A percentile compares a stretch with the other conserved stretches of the same genome.
These are phyloP conservation scores for Colletotrichum tanaceti DNA, from an alignment of 2,329 filamentous ascomycete genomes.

Conservation along the genomic window DNA sequence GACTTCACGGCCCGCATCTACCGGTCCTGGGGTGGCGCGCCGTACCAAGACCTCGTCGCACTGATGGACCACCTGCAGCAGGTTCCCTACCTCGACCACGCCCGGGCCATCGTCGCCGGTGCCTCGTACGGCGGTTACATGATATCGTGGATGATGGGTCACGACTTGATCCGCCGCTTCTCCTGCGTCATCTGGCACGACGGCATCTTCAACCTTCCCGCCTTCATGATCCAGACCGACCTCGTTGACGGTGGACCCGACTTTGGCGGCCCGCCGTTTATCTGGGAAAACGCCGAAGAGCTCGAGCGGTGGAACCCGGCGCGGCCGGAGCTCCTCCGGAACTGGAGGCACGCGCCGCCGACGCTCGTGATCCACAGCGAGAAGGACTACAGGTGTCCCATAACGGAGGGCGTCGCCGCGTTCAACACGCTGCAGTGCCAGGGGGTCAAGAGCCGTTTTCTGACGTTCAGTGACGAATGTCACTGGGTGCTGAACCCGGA, in stretches of 20 bases:
- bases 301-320: slow-evolving; percentile 65
- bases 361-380: slow-evolving; percentile 80
- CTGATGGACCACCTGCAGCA: slow-evolving; percentile 63
- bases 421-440: slow-evolving; percentile 79
- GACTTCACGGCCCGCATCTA: slow-evolving; percentile 55
- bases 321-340: slow-evolving; percentile 57
- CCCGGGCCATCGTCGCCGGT: slow-evolving; percentile 64
- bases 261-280: slow-evolving; percentile 57
- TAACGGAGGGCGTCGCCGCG: slow-evolving; percentile 69
- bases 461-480: slow-evolving; percentile 80
- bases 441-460: slow-evolving; percentile 74
- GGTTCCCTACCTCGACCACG: slow-evolving; percentile 65
- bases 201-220: slow-evolving; percentile 53
- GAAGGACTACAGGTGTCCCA: slow-evolving; percentile 69
- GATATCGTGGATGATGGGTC: slow-evolving; percentile 69
- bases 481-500: slow-evolving; percentile 77
- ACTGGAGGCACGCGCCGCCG: slow-evolving; percentile 72
- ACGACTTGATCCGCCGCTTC: slow-evolving; percentile 60
- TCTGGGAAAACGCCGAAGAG: slow-evolving; percentile 59
- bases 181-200: slow-evolving; percentile 60
- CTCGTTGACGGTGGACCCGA: slow-evolving; percentile 43
- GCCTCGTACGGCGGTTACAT: slow-evolving; percentile 70
- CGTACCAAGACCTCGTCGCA: slow-evolving; percentile 66
- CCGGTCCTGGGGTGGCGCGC: slow-evolving; percentile 63
- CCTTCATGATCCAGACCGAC: slow-evolving; percentile 46